Evolutionary conservation across 768 basidiomycete genomes (phyloP).

Genomic region (Mycena filopes): DNA sequence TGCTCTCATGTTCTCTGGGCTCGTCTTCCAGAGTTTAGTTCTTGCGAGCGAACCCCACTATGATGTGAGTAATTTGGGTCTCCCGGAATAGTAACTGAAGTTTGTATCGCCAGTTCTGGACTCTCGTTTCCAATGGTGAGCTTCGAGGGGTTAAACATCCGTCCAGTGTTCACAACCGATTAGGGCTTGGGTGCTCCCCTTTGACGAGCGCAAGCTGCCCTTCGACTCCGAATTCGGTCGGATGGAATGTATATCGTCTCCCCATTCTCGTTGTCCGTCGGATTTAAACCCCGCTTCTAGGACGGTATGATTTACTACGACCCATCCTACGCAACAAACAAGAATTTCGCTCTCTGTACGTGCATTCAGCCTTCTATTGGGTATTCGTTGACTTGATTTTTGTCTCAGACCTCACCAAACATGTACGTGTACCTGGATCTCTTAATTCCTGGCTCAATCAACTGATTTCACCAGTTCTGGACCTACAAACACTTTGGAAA

Average conservation of each 20-base stretch:
- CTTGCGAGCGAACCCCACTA: conserved; percentile 50
- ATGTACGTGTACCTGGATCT: background rate
- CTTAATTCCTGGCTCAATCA: conserved; percentile 40
- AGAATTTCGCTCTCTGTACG: conserved; percentile 50
- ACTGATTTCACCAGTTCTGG: no score
- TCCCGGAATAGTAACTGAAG: background rate
- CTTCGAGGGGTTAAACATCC: no score
- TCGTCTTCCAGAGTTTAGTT: conserved; percentile 53
- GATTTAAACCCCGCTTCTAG: conserved; percentile 24
- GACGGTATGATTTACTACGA: conserved; percentile 56
- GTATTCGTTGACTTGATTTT: background rate
- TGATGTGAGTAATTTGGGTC: conserved; percentile 41
- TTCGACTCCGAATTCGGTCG: conserved; percentile 48
- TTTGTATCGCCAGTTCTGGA: conserved; percentile 45
- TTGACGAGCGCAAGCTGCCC: conserved; percentile 46
- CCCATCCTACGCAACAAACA: conserved; percentile 47
- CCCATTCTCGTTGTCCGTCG: background rate
- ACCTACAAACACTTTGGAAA: background rate
- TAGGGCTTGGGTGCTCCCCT: conserved; percentile 53
- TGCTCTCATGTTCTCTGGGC: conserved; percentile 50
- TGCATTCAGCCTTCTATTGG: background rate
- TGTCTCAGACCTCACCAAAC: background rate
- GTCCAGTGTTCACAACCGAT: conserved; percentile 20
- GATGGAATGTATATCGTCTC: conserved; percentile 51
- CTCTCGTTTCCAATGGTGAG: conserved; percentile 48